These are phyloP conservation scores for Hylodesmum podocarpum DNA, from an alignment of 306 rosid species.

Conservation along the genomic window DNA sequence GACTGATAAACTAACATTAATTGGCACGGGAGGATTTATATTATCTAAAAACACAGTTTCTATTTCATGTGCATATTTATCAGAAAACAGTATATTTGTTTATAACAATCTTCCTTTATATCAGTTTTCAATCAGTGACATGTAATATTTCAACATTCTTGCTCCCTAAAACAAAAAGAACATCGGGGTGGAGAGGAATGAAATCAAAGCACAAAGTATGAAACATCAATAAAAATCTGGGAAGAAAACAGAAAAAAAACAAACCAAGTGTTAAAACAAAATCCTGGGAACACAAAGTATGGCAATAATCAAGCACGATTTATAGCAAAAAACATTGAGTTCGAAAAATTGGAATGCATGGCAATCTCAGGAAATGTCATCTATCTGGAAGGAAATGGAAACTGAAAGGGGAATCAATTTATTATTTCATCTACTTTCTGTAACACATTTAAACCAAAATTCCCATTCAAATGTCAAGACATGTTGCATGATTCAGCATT, in stretches of 20 bases:
- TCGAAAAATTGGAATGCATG: background rate
- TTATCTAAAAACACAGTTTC: background rate
- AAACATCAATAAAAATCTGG: background rate
- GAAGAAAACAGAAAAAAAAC: conserved; percentile 13
- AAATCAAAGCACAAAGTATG: background rate
- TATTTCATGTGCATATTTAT: background rate
- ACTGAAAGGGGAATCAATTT: background rate
- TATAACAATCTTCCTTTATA: background rate
- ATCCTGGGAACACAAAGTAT: background rate
- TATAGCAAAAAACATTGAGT: background rate
- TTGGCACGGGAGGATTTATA: background rate
- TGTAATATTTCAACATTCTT: conserved; percentile 4
- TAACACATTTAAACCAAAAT: background rate
- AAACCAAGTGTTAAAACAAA: background rate
- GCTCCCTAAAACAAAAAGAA: conserved; percentile 1
- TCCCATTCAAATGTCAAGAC: background rate
- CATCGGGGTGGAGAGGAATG: background rate
- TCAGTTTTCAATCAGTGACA: conserved; percentile 9
- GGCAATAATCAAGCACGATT: background rate
- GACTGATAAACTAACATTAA: conserved; percentile 6
- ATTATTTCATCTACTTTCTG: background rate
- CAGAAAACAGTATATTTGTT: conserved; percentile 4
- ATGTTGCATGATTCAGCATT: background rate
- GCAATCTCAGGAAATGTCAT: conserved; percentile 15
- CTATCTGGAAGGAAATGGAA: background rate